Evolutionary conservation across 768 basidiomycete species (phyloP).

Genomic region (Clavaria fumosa): DNA sequence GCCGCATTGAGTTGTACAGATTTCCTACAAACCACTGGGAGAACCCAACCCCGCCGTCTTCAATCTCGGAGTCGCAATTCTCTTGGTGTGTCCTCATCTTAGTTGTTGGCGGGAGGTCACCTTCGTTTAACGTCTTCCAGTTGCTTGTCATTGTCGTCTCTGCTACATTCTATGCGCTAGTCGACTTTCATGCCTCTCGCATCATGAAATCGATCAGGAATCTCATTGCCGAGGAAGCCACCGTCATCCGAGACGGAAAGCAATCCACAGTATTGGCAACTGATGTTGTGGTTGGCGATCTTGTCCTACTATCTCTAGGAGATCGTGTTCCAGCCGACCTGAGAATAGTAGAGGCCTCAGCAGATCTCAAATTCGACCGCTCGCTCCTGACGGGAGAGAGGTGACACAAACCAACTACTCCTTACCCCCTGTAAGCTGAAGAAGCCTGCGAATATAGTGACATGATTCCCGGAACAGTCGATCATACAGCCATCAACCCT

Average conservation of each 20-base stretch:
- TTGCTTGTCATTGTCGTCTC: slow-evolving; percentile 28
- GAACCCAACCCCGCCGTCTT: slow-evolving; percentile 23
- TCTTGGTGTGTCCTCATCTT: slow-evolving; percentile 23
- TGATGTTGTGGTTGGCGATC: slow-evolving; percentile 48
- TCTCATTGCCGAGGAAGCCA: slow-evolving; percentile 43
- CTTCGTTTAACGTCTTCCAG: slow-evolving; percentile 12
- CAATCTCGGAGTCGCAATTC: slow-evolving; percentile 37
- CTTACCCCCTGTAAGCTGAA: slow-evolving; percentile 49
- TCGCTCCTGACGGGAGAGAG: slow-evolving; percentile 58
- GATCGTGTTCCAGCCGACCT: slow-evolving; percentile 61
- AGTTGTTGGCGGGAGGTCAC: not conserved
- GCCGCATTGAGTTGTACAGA: slow-evolving; percentile 17
- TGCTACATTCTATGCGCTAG: slow-evolving; percentile 32
- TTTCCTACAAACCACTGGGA: slow-evolving; percentile 38
- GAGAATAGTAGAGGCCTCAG: slow-evolving; percentile 36
- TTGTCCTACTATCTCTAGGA: slow-evolving; percentile 47
- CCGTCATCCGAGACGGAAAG: slow-evolving; percentile 42
- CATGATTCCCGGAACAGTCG: slow-evolving; percentile 4
- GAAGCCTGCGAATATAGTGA: slow-evolving; percentile 19
- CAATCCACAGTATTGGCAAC: slow-evolving; percentile 41
- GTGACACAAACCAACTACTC: slow-evolving; percentile 32
- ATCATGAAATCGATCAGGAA: slow-evolving; percentile 43
- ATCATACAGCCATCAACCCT: slow-evolving; percentile 37
- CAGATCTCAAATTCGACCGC: slow-evolving; percentile 56
- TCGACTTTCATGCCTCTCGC: slow-evolving; percentile 33